Conservation (phyloP, 805 yeast species). For the Hagleromyces aurorensis region DNA sequence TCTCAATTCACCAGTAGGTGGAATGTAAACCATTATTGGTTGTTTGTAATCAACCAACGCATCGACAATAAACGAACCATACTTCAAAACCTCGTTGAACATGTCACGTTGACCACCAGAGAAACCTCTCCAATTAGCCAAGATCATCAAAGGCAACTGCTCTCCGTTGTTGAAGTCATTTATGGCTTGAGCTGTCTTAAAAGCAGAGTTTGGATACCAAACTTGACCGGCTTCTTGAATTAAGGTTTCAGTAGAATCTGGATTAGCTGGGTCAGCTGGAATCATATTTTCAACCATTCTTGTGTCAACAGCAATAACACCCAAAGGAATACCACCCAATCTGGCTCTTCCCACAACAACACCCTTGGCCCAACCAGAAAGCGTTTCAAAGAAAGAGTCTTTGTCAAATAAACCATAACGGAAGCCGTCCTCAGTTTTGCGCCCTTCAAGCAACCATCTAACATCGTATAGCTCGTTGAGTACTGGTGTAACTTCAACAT, state of each 20-base stretch:
- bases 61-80: constrained; percentile 95
- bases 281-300: constrained; percentile 78
- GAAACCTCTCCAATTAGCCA: constrained; percentile 99
- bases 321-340: constrained; percentile 97
- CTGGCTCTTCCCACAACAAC: constrained; percentile 99
- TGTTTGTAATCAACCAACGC: constrained; percentile 93
- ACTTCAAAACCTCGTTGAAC: constrained; percentile 96
- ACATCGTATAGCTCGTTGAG: constrained; percentile 76
- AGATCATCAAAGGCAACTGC: constrained; percentile 91
- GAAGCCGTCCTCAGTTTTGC: constrained; percentile 52
- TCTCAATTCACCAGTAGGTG: constrained; percentile 96
- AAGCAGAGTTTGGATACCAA: constrained; percentile 99
- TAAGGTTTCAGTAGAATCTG: constrained; percentile 79
- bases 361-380: constrained; percentile 98
- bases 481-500: constrained; percentile 70
- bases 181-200: constrained; percentile 98
- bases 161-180: constrained; percentile 97
- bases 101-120: constrained; percentile 99
- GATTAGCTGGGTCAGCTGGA: constrained; percentile 99
- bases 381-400: constrained; percentile 89
- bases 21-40: constrained; percentile 94
- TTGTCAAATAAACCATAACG: constrained; percentile 88
- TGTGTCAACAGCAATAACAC: constrained; percentile 95
- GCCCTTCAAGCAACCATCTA: constrained; percentile 90
- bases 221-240: constrained; percentile 98